These are phyloP conservation scores for Candida maris DNA, from an alignment of 805 yeast species.

Conservation along the genomic window DNA sequence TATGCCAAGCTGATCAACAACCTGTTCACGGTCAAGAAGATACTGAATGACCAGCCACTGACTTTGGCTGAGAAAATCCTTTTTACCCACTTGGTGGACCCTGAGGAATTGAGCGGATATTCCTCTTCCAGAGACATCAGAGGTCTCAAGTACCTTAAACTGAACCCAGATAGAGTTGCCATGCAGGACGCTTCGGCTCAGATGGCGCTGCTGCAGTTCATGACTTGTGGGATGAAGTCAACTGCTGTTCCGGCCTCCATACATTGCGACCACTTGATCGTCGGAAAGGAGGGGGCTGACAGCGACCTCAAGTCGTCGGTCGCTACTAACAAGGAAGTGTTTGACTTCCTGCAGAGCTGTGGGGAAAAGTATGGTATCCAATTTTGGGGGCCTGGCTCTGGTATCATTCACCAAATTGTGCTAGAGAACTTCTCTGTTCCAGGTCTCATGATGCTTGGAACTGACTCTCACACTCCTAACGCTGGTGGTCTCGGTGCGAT, in stretches of 20 bases:
- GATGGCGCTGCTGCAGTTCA: slow-evolving; percentile 95
- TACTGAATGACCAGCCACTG: slow-evolving; percentile 52
- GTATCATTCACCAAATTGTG: slow-evolving; percentile 95
- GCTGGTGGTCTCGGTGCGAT: slow-evolving; percentile 98
- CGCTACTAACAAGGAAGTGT: slow-evolving; percentile 89
- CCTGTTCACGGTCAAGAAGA: slow-evolving; percentile 39
- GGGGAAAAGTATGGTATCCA: slow-evolving; percentile 95
- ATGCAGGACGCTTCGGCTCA: slow-evolving; percentile 99
- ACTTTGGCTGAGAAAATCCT: slow-evolving; percentile 94
- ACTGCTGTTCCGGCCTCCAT: slow-evolving; percentile 95
- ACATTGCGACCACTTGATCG: slow-evolving; percentile 97
- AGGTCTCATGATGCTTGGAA: slow-evolving; percentile 94
- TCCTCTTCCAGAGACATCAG: slow-evolving; percentile 45
- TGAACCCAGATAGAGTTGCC: slow-evolving; percentile 97
- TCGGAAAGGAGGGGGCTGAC: slow-evolving; percentile 89
- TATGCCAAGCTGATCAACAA: slow-evolving; percentile 70
- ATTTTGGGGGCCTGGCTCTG: slow-evolving; percentile 99
- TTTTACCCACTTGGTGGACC: slow-evolving; percentile 92
- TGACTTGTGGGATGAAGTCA: slow-evolving; percentile 89
- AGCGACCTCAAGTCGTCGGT: slow-evolving; percentile 83
- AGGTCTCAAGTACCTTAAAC: slow-evolving; percentile 87
- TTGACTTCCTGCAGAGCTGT: slow-evolving; percentile 83
- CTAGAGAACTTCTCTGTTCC: slow-evolving; percentile 97
- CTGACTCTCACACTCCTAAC: slow-evolving; percentile 97
- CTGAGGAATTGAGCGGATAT: slow-evolving; percentile 71